Evolutionary conservation across 2,329 filamentous ascomycete species (phyloP).

Genomic region (Nothopassalora personata): DNA sequence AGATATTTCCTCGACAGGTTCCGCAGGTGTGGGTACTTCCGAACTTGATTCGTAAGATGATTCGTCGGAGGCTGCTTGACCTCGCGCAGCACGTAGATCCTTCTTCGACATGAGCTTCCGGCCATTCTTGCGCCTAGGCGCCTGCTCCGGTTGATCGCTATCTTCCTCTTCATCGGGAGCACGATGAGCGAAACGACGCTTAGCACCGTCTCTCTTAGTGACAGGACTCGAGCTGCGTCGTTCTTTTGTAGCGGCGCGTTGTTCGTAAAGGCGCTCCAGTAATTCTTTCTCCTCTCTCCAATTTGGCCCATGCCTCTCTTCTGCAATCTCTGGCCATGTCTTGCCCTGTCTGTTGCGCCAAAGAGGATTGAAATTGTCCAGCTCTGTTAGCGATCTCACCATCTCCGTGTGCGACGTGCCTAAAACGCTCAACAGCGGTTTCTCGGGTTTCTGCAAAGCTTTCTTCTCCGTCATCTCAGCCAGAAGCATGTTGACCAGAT

Average conservation of each 20-base stretch:
- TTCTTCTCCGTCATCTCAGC: constrained; percentile 53
- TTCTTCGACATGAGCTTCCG: constrained; percentile 32
- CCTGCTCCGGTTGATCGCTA: constrained; percentile 20
- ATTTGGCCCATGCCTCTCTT: constrained; percentile 73
- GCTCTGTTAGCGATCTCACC: constrained; percentile 50
- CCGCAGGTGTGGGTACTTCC: constrained; percentile 17
- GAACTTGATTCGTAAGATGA: constrained; percentile 25
- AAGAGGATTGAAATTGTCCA: constrained; percentile 70
- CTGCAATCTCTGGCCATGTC: constrained; percentile 82
- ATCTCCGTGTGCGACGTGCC: constrained; percentile 82
- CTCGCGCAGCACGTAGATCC: constrained; percentile 32
- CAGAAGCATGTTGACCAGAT: constrained; percentile 70
- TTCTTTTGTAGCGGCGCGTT: constrained; percentile 26
- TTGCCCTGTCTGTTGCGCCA: constrained; percentile 65
- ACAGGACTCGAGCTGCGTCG: constrained; percentile 34
- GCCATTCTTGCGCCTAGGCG: constrained; percentile 29
- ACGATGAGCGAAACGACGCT: constrained; percentile 21
- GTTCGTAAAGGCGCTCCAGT: constrained; percentile 69
- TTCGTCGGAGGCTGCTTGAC: constrained; percentile 26
- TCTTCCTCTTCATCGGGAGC: constrained; percentile 14
- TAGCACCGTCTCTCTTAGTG: constrained; percentile 29
- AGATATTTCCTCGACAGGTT: constrained; percentile 11
- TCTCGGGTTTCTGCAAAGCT: constrained; percentile 66
- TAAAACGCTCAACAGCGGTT: constrained; percentile 90
- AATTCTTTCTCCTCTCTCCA: constrained; percentile 86